A percentile compares a stretch with the other conserved stretches of the same genome.
These are phyloP conservation scores for Trichophyton simii DNA, from an alignment of 2,329 filamentous ascomycete genomes.

Conservation along the genomic window DNA sequence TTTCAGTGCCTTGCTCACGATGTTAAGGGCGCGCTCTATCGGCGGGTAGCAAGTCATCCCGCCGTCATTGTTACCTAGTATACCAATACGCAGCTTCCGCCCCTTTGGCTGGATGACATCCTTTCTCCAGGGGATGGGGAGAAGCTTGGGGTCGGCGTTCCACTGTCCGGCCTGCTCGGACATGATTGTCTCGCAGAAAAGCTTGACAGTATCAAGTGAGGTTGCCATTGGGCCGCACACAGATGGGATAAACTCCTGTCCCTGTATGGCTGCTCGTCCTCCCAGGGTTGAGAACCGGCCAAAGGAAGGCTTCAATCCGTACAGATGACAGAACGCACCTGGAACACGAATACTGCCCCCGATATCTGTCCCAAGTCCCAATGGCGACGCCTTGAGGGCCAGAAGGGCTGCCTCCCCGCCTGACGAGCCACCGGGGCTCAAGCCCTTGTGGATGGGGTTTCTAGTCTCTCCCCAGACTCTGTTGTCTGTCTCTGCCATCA, in stretches of 20 bases:
- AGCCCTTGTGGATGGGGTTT: slow-evolving; percentile 24
- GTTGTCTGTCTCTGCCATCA: slow-evolving; percentile 34
- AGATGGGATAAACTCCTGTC: slow-evolving; percentile 29
- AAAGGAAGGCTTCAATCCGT: slow-evolving; percentile 30
- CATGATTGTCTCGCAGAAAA: slow-evolving; percentile 27
- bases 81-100: slow-evolving; percentile 26
- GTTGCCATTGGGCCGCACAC: slow-evolving; percentile 30
- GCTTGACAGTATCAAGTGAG: slow-evolving; percentile 22
- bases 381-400: slow-evolving; percentile 20
- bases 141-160: slow-evolving; percentile 28
- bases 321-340: slow-evolving; percentile 26
- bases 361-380: slow-evolving; percentile 32
- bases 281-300: slow-evolving; percentile 28
- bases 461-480: slow-evolving; percentile 33
- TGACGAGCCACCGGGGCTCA: slow-evolving; percentile 25
- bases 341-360: slow-evolving; percentile 30
- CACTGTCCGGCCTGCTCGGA: slow-evolving; percentile 24
- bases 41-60: slow-evolving; percentile 28
- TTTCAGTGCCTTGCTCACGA: slow-evolving; percentile 23
- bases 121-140: slow-evolving; percentile 29
- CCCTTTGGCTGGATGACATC: slow-evolving; percentile 23
- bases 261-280: slow-evolving; percentile 25
- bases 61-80: slow-evolving; percentile 27
- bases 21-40: slow-evolving; percentile 24
- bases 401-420: slow-evolving; percentile 27